These are phyloP conservation scores for Amphibolis antarctica DNA, from an alignment of 106 monocot genomes.

Conservation along the genomic window DNA sequence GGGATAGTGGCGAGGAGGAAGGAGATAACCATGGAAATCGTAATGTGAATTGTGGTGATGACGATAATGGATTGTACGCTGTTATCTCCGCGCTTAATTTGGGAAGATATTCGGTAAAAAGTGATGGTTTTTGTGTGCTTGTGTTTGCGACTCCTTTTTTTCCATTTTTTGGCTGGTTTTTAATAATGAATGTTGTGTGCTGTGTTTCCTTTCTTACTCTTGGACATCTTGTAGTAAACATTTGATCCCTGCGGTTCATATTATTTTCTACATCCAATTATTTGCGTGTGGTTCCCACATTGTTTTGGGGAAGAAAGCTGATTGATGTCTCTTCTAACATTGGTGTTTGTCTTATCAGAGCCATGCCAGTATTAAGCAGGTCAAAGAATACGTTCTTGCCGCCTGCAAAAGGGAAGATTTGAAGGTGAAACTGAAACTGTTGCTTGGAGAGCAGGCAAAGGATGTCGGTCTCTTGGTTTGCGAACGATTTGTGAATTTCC, in stretches of 20 bases:
- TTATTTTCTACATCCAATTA: no score
- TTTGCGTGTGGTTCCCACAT: no score
- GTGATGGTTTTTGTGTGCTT: not conserved
- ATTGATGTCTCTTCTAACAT: constrained; percentile 2
- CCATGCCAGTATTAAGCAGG: constrained; percentile 42
- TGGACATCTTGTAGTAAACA: no score
- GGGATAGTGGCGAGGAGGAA: constrained; percentile 21
- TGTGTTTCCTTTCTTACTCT: not conserved
- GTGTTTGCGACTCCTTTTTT: no score
- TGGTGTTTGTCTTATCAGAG: constrained; percentile 16
- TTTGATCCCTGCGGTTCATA: no score
- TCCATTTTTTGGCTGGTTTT: no score
- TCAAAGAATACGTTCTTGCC: constrained; percentile 43
- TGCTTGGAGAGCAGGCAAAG: constrained; percentile 33
- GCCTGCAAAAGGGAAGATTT: constrained; percentile 29
- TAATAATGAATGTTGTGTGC: not conserved
- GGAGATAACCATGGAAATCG: not conserved
- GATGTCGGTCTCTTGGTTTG: constrained; percentile 50
- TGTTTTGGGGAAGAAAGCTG: not conserved
- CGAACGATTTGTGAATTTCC: constrained; percentile 71
- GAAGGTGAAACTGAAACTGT: constrained; percentile 29
- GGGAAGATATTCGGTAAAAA: constrained; percentile 42
- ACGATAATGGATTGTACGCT: constrained; percentile 48
- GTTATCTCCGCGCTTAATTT: constrained; percentile 72
- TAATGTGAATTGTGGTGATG: constrained; percentile 13